A percentile compares a stretch with the other conserved stretches of the same genome.
Conservation (phyloP, 2,329 filamentous ascomycete species). For the Harringtonia aguacate region DNA sequence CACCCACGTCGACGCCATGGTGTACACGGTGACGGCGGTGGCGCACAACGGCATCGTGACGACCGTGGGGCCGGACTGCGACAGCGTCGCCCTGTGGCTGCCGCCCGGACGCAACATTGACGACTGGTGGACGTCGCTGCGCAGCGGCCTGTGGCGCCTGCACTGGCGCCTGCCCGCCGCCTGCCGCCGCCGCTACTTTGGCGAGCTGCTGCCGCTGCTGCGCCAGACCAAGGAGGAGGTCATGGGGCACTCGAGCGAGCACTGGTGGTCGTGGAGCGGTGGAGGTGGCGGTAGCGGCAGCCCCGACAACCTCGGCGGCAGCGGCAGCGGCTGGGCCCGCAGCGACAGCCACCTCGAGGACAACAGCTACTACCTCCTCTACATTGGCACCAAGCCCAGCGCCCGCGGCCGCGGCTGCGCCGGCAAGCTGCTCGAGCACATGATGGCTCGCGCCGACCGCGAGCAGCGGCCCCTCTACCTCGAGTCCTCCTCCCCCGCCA, state of each 20-base stretch:
- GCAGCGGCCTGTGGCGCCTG: slow-evolving; percentile 68
- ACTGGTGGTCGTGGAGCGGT: too few species aligned
- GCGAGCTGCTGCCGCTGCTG: slow-evolving; percentile 65
- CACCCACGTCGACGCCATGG: slow-evolving; percentile 66
- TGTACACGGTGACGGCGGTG: slow-evolving; percentile 67
- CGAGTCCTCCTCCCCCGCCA: slow-evolving; percentile 61
- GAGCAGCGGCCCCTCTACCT: slow-evolving; percentile 63
- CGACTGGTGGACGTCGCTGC: slow-evolving; percentile 59
- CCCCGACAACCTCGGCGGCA: too few species aligned
- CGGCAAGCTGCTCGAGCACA: slow-evolving; percentile 57
- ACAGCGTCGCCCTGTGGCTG: slow-evolving; percentile 72
- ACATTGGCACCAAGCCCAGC: slow-evolving; percentile 64
- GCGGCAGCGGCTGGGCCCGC: too few species aligned
- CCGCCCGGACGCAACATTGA: slow-evolving; percentile 65
- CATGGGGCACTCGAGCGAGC: too few species aligned
- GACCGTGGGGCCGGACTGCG: slow-evolving; percentile 64
- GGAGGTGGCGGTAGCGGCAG: slow-evolving; percentile 47
- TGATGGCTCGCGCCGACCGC: slow-evolving; percentile 56
- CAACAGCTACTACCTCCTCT: slow-evolving; percentile 68
- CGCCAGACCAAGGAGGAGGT: slow-evolving; percentile 60
- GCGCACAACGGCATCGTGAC: slow-evolving; percentile 64
- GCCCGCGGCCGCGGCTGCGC: slow-evolving; percentile 65
- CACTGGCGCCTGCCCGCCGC: slow-evolving; percentile 64
- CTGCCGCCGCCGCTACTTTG: slow-evolving; percentile 63
- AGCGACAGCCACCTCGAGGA: too few species aligned